phyloP scores from a whole-genome alignment of 768 basidiomycete species.

The Cantharellus cinnabarinus region DNA sequence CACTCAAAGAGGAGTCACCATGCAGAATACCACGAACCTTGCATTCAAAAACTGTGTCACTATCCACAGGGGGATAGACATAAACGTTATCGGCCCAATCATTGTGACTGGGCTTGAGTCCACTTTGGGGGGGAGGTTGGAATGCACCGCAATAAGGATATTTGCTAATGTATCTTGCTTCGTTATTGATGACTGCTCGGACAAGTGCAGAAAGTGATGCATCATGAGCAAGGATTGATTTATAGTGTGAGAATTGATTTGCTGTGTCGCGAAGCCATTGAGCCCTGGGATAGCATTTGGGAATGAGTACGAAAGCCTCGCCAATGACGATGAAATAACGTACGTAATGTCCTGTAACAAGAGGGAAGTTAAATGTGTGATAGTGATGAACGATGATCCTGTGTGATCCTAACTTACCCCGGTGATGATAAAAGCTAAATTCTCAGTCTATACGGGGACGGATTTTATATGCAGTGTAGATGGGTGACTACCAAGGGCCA shows the following conservation, averaged over 20 bases:
- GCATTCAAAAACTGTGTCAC: conserved; percentile 60
- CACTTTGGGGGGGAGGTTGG: conserved; percentile 61
- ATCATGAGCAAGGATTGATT: conserved; percentile 35
- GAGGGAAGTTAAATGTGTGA: neutral
- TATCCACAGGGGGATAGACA: conserved; percentile 58
- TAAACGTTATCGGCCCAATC: conserved; percentile 47
- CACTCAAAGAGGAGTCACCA: neutral
- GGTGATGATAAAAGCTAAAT: conserved; percentile 63
- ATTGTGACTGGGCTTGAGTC: conserved; percentile 40
- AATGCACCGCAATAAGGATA: conserved; percentile 69
- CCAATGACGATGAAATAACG: conserved; percentile 12
- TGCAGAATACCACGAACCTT: conserved; percentile 28
- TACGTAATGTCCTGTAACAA: conserved; percentile 47
- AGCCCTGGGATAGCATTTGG: conserved; percentile 30
- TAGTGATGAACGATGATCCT: neutral
- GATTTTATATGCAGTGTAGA: neutral
- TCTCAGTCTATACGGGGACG: conserved; percentile 23
- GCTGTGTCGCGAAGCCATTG: conserved; percentile 72
- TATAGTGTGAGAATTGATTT: conserved; percentile 61
- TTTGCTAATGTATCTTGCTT: conserved; percentile 41
- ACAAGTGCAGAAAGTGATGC: conserved; percentile 39
- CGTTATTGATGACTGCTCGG: conserved; percentile 67
- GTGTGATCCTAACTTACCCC: conserved; percentile 26
- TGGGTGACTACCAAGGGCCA: neutral
- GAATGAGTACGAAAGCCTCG: neutral